Percentiles rank a stretch among this genome's conserved stretches.
Conservation (phyloP, 2,329 filamentous ascomycete genomes). For the Pseudocercospora vitis region DNA sequence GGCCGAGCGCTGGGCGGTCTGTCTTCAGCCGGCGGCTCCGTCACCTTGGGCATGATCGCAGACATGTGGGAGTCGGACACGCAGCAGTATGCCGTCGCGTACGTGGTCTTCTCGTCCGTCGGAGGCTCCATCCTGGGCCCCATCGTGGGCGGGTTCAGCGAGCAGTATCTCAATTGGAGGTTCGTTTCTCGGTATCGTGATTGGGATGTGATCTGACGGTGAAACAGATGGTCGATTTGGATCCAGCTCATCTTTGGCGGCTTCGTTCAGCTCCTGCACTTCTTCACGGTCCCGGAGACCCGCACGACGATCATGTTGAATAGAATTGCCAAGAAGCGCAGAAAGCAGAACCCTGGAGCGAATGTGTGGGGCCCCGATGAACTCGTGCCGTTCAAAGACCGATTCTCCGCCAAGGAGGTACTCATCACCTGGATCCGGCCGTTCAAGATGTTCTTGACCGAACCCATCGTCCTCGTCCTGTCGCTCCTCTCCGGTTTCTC, state of each 20-base stretch:
- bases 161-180: slow-evolving; percentile 59
- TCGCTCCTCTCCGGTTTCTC: slow-evolving; percentile 74
- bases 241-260: slow-evolving; percentile 81
- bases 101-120: slow-evolving; percentile 52
- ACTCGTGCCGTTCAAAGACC: slow-evolving; percentile 52
- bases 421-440: slow-evolving; percentile 62
- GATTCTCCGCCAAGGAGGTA: slow-evolving; percentile 47
- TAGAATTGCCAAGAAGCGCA: slow-evolving; percentile 71
- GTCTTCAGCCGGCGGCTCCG: slow-evolving; percentile 64
- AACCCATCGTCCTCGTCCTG: slow-evolving; percentile 71
- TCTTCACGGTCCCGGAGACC: slow-evolving; percentile 73
- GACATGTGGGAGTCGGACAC: slow-evolving; percentile 63
- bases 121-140: slow-evolving; percentile 41
- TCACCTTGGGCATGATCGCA: slow-evolving; percentile 66
- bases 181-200: slow-evolving; percentile 15
- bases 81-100: slow-evolving; percentile 63
- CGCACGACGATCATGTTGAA: slow-evolving; percentile 78
- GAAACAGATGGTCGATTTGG: slow-evolving; percentile 72
- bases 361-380: slow-evolving; percentile 77
- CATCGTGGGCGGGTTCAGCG: slow-evolving; percentile 40
- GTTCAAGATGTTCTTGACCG: slow-evolving; percentile 74
- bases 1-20: slow-evolving; percentile 56
- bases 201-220: background rate
- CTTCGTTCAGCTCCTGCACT: slow-evolving; percentile 62
- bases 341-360: slow-evolving; percentile 54